Base-by-base conservation (phyloP, 345 rosid genomes). In the Citrus inodora region DNA sequence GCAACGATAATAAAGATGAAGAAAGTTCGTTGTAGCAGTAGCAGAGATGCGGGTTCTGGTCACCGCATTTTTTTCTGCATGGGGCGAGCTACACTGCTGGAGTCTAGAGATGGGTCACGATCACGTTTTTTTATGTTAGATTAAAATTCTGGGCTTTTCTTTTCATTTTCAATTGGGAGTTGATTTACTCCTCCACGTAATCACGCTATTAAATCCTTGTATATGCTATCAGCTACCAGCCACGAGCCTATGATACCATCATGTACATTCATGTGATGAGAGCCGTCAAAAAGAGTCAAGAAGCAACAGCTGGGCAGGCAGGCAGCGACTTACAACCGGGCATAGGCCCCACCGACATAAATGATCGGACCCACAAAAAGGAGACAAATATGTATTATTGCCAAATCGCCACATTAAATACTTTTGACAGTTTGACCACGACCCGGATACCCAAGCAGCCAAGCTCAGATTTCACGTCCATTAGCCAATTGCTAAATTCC, bases 351-450 rank as follows among this genome's bases (percentile, higher is more conserved):
- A 28, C 19, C 7, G 1, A 55, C 77, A 42, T 63, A 66, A 77
- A 30, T 0, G 21, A 33, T 35, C 3, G 64, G 70, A 10, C 74
- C 80, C 35, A 62, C 14, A 4, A 3, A 19, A 40, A 35, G 56
- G 64, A 30, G n/a, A 21, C 61, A 62, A 32, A 69, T 35, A 74
- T 67, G 51, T 55, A 19, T 55, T 11, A 46, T 46, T 74, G 79
- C 79, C 79, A 62, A 55, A 76, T 70, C 73, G 63, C 73, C 22
- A 7, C n/a, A 78, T 74, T 82, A 62, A 82, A 63, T 63, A 14
- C 27, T 4, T 9, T 67, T 71, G 30, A n/a, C 79, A 78, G 77
- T 64, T 75, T 76, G 80, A 70, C 70, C 51, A n/a, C 7, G 60
- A 24, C 37, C 66, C 63, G 48, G 11, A 19, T 16, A 27, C 55